Conservation (phyloP, 805 yeast species). For the Starmerella vitae region DNA sequence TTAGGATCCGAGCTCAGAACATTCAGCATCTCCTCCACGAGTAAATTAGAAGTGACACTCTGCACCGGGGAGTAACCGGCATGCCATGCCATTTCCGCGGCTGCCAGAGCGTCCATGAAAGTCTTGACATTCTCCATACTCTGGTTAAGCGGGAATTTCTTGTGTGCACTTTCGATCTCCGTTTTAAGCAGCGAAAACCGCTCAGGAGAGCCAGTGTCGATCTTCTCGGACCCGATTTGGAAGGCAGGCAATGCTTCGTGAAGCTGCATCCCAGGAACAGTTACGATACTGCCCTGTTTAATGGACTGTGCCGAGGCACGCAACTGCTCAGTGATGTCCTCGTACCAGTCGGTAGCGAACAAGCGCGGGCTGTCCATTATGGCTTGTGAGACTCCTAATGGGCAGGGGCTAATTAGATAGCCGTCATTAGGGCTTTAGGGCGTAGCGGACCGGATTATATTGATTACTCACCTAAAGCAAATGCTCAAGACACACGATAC, state of each 20-base stretch:
- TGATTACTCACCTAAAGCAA: too few species aligned
- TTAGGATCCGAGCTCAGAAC: conserved; percentile 18
- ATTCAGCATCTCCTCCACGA: conserved; percentile 46
- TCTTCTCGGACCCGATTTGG: conserved; percentile 50
- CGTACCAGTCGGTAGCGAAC: conserved; percentile 23
- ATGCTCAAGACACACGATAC: too few species aligned
- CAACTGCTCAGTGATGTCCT: conserved; percentile 23
- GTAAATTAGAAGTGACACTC: conserved; percentile 61
- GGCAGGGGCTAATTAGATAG: too few species aligned
- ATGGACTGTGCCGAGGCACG: conserved; percentile 22
- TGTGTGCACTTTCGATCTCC: conserved; percentile 28
- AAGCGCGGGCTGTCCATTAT: conserved; percentile 20
- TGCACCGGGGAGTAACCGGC: conserved; percentile 61
- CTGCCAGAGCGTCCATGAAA: conserved; percentile 41
- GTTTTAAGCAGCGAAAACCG: conserved; percentile 27
- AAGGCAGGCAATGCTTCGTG: conserved; percentile 79
- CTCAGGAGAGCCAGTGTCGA: conserved; percentile 65
- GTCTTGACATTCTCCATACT: conserved; percentile 33
- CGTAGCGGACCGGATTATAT: too few species aligned
- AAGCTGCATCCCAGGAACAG: conserved; percentile 47
- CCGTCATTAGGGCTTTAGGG: too few species aligned
- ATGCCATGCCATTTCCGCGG: conserved; percentile 58
- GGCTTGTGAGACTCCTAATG: too few species aligned
- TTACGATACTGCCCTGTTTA: conserved; percentile 43
- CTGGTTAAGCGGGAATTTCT: conserved; percentile 31